Evolutionary conservation across 2,329 filamentous ascomycete genomes (phyloP), one percentile per base, ranked within the genome.

Genomic region (Xylaria digitata): DNA sequence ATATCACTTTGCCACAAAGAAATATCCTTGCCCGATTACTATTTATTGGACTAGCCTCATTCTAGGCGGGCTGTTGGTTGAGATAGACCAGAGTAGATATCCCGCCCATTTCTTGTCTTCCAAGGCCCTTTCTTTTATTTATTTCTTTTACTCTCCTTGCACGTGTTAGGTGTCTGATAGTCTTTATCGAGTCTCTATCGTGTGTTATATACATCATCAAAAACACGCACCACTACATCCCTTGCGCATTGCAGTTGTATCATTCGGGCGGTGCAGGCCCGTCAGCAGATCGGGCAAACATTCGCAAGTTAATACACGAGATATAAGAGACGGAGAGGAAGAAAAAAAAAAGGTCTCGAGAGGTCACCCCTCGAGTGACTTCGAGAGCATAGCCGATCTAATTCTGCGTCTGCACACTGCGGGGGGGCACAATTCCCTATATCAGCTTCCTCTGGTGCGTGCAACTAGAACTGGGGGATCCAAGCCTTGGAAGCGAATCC

Each of bases 401-500:
- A 56, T 65, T 68, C 26, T 61, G 63, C 58, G 50, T 68, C 26
- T 61, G 63, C 58, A 45, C 60, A 34, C 63, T 64, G 62, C 57
- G 56, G 66, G 65, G 63, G 68, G 66, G 34, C 48, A 56, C 60
- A 23, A 63, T 62, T 68, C 57, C 68, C 66, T 68, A 70, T 69
- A 70, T 69, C 66, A 69, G 66, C 66, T 64, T 66, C 63, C 34
- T 58, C 66, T 69, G 62, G 63, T 37, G 61, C 61, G 48, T 45
- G 19, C 54, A 40, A 40, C 37, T 40, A 13, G 37, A 40, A 56
- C 66, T 66, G 59, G 57, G 54, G 65, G 63, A 61, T 62, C 66
- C 63, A 67, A 68, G 68, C 40, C 66, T 66, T 68, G 63, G 58
- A 65, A 69, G 69, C 61, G 54, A 70, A 69, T 66, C 69, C 73